Conservation (phyloP, 73 alveolate genomes). For the Paramecium biaurelia region DNA sequence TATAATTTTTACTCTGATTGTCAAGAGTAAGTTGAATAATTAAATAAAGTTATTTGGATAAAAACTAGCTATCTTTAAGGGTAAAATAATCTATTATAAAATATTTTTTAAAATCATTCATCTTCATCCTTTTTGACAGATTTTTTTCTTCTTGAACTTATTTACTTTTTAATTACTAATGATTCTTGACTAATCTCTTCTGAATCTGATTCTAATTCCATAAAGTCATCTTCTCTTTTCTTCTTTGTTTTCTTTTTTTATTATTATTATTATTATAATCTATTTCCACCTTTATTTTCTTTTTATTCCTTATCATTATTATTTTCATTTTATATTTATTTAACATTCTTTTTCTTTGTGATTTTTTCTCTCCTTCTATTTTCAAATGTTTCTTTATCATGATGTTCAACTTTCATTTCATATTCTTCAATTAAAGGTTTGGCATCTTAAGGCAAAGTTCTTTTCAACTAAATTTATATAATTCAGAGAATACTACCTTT, state of each 20-base stretch:
- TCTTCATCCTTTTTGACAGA: not conserved
- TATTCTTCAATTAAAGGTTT: slow-evolving; percentile 32
- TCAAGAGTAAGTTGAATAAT: too few species aligned
- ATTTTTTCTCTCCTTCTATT: not conserved
- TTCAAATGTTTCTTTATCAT: slow-evolving; percentile 37
- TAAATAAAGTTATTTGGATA: too few species aligned
- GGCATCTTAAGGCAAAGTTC: not conserved
- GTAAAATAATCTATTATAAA: not conserved
- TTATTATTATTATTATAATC: not conserved
- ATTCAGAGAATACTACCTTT: not conserved
- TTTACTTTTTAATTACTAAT: not conserved
- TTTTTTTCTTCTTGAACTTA: not conserved
- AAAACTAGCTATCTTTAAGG: too few species aligned
- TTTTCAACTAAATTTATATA: not conserved
- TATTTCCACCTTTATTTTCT: not conserved
- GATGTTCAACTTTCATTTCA: not conserved
- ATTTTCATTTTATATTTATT: not conserved
- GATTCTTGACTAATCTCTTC: not conserved
- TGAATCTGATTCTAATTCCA: slow-evolving; percentile 3
- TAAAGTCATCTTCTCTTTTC: not conserved
- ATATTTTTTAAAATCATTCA: not conserved
- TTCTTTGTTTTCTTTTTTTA: not conserved
- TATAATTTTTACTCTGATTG: too few species aligned
- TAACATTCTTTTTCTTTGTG: not conserved
- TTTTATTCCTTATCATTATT: not conserved